These are phyloP conservation scores for Phytophthora lateralis DNA, from an alignment of 352 stramenopile genomes.

Conservation along the genomic window DNA sequence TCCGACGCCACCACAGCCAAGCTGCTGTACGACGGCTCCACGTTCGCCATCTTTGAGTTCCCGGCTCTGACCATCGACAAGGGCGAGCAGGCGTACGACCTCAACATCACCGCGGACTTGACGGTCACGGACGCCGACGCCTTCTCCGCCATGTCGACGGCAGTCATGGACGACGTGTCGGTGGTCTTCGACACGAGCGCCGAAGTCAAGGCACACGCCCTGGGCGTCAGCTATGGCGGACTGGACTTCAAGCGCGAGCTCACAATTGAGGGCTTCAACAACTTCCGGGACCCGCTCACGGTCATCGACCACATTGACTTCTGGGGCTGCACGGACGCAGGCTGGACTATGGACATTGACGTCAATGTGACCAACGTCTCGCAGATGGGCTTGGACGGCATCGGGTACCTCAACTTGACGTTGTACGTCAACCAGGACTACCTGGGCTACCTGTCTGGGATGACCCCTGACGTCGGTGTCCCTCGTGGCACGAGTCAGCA, in stretches of 20 bases:
- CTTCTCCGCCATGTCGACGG: constrained; percentile 51
- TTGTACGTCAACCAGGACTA: constrained; percentile 66
- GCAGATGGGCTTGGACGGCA: constrained; percentile 56
- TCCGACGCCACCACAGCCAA: constrained; percentile 53
- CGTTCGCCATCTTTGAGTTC: constrained; percentile 55
- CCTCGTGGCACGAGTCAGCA: constrained; percentile 47
- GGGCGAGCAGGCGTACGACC: constrained; percentile 39
- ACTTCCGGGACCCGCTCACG: constrained; percentile 54
- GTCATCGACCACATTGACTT: constrained; percentile 67
- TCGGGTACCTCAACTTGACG: constrained; percentile 71
- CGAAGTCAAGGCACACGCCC: constrained; percentile 47
- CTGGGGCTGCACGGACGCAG: constrained; percentile 39
- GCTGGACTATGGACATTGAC: constrained; percentile 58
- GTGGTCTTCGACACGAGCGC: constrained; percentile 52
- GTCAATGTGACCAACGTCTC: constrained; percentile 61
- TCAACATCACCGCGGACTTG: constrained; percentile 40
- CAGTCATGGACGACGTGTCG: constrained; percentile 43
- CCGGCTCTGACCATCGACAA: constrained; percentile 53
- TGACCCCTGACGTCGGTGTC: constrained; percentile 43
- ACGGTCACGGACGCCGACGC: constrained; percentile 46
- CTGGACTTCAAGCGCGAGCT: constrained; percentile 65
- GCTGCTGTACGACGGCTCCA: constrained; percentile 47
- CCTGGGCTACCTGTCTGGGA: constrained; percentile 58
- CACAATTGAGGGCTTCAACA: constrained; percentile 53
- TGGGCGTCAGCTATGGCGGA: constrained; percentile 60